These are phyloP conservation scores for Tetrahymena thermophila DNA, from an alignment of 73 alveolate genomes.

Conservation along the genomic window DNA sequence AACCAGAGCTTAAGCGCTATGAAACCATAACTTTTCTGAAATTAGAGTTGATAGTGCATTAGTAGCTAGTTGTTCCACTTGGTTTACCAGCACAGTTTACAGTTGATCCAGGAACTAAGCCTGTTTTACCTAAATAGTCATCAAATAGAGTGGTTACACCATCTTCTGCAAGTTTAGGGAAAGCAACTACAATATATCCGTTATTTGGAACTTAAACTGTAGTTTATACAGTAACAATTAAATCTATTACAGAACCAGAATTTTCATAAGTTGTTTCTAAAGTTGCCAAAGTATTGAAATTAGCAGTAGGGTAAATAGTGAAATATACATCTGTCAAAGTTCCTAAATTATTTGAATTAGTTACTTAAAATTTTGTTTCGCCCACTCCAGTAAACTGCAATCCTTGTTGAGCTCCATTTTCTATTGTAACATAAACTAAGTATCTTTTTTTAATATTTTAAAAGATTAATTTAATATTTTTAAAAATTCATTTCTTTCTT, in stretches of 20 bases:
- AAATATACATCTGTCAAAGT: neutral
- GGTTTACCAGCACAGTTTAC: neutral
- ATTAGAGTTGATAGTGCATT: neutral
- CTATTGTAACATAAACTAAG: neutral
- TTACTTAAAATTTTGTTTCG: neutral
- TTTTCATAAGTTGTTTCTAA: neutral
- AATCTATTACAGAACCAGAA: neutral
- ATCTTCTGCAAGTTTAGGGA: conserved; percentile 17
- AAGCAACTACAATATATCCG: conserved; percentile 20
- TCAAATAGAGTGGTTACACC: neutral
- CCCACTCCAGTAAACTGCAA: conserved; percentile 5
- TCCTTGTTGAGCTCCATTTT: conserved; percentile 1
- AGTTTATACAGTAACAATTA: neutral
- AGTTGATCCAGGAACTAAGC: neutral
- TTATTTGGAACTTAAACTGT: neutral
- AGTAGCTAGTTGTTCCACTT: neutral
- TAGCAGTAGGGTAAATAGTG: neutral
- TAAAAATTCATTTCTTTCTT: too few relatives aligned
- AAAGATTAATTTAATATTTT: neutral
- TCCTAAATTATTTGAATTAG: conserved; percentile 10
- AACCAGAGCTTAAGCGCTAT: neutral
- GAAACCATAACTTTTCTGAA: neutral
- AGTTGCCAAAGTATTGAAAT: neutral
- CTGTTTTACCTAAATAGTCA: neutral
- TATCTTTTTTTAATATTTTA: neutral